Evolutionary conservation across 164 flowering plant genomes (phyloP).

Genomic region (Chimonanthus praecox): DNA sequence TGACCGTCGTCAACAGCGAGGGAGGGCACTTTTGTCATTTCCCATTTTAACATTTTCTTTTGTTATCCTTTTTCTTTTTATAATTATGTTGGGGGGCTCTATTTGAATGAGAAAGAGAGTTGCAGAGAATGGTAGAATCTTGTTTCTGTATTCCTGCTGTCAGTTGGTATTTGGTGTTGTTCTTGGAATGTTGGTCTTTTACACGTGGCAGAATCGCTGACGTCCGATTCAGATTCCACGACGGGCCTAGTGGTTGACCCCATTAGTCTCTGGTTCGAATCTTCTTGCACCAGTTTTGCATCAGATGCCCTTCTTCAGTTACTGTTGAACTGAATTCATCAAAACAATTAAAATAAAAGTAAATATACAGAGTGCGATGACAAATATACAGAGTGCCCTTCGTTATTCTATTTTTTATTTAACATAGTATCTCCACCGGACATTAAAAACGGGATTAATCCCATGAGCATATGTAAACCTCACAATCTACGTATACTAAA

Average conservation of each 20-base stretch:
- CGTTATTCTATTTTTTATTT: no score
- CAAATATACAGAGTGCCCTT: no score
- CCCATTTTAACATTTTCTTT: not conserved
- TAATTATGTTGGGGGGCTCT: not conserved
- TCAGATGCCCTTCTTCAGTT: not conserved
- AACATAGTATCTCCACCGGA: no score
- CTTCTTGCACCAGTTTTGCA: not conserved
- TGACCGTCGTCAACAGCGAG: conserved; percentile 1
- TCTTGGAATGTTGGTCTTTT: not conserved
- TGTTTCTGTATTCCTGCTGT: not conserved
- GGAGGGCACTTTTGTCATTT: conserved; percentile 21
- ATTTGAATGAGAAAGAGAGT: conserved; percentile 7
- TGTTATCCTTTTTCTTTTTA: not conserved
- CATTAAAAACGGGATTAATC: no score
- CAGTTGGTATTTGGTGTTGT: not conserved
- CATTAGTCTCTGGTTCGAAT: not conserved
- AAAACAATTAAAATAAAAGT: no score
- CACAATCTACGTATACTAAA: no score
- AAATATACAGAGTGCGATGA: no score
- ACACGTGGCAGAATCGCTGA: conserved; percentile 6
- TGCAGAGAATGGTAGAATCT: not conserved
- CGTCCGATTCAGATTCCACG: conserved; percentile 1
- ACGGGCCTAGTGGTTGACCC: not conserved
- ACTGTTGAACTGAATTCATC: no score
- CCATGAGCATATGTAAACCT: no score